Evolutionary conservation across 768 basidiomycete species (phyloP), one percentile per base, ranked within the genome.

Genomic region (Clitopilus hobsonii): DNA sequence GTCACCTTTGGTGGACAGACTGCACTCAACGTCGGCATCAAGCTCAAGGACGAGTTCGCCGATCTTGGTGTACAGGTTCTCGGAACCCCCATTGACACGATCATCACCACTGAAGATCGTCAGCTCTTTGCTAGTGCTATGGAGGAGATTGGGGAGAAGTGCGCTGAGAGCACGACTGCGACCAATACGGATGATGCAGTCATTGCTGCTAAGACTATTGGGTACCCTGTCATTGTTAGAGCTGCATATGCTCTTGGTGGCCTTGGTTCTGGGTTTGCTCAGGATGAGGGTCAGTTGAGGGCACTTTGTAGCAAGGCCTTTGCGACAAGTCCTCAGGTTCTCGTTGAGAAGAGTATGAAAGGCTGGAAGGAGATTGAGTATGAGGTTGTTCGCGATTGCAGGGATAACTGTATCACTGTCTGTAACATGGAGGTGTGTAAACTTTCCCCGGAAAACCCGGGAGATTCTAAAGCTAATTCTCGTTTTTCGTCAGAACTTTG

Each of bases 341-440:
- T 99, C n/a, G 94, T 99, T 14, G 97, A 99, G 79, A 95, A 86
- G 80, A 94, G 91, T 63, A 98, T 98, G 96, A 98, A 98, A 74
- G 96, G 96, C 2, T 99, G 96, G 96, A 98, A 99, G 74, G 96
- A 99, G 77, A 96, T 99, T 61, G 96, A 99, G 75, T 99, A 99
- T 63, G 96, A 99, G 68, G 96, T 99, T 50, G 96, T 98, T 10
- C 82, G 96, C 56, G 96, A 99, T 71, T 98, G 94, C 74, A 81
- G 91, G 58, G 92, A 98, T 67, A 99, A 99, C 68, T 98, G 96
- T 68, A 98, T 98, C 74, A 96, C 95, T 0, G 96, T 98, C 59
- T 99, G 96, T 74, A 99, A 99, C 76, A 99, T 99, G 96, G 96
- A 99, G 91, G 95, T 94, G 49, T 55, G 88, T 60, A 1, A 0